These are phyloP conservation scores for Oehlia diaphana DNA, from an alignment of 192 early-diverging fungal species.

Conservation along the genomic window DNA sequence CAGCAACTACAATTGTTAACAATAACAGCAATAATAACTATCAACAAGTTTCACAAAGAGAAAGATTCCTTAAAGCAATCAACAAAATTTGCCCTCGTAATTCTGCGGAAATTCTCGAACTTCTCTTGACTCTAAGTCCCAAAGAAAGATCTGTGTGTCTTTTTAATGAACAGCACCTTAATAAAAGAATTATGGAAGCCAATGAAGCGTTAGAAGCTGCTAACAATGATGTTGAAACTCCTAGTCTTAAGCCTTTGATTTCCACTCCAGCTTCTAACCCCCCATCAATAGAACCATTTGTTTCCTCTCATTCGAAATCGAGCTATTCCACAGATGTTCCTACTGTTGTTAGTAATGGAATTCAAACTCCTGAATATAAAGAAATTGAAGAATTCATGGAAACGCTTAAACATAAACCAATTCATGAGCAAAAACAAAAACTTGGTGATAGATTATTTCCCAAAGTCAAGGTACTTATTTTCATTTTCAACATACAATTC, in stretches of 20 bases:
- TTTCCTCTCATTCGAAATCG: background rate
- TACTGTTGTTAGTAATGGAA: background rate
- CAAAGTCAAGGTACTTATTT: conserved; percentile 40
- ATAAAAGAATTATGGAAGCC: conserved; percentile 38
- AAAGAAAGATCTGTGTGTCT: conserved; percentile 49
- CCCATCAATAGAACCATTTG: background rate
- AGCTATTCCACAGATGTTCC: background rate
- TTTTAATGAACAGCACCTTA: conserved; percentile 46
- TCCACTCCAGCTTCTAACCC: conserved; percentile 10
- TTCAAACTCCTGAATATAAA: conserved; percentile 8
- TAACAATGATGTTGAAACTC: conserved; percentile 17
- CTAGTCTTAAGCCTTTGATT: background rate
- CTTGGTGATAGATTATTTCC: conserved; percentile 45
- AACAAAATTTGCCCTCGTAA: conserved; percentile 27
- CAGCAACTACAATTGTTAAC: background rate
- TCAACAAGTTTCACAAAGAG: conserved; percentile 27
- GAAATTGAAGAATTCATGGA: conserved; percentile 36
- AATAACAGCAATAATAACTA: background rate
- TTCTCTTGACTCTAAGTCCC: conserved; percentile 42
- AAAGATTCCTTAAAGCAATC: conserved; percentile 41
- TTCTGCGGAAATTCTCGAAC: conserved; percentile 42
- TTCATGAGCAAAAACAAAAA: conserved; percentile 41
- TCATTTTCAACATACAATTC: background rate
- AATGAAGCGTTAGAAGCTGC: conserved; percentile 37
- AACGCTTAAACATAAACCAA: conserved; percentile 28